Base-by-base conservation (phyloP, 805 yeast genomes). In the Yarrowia keelungensis region DNA sequence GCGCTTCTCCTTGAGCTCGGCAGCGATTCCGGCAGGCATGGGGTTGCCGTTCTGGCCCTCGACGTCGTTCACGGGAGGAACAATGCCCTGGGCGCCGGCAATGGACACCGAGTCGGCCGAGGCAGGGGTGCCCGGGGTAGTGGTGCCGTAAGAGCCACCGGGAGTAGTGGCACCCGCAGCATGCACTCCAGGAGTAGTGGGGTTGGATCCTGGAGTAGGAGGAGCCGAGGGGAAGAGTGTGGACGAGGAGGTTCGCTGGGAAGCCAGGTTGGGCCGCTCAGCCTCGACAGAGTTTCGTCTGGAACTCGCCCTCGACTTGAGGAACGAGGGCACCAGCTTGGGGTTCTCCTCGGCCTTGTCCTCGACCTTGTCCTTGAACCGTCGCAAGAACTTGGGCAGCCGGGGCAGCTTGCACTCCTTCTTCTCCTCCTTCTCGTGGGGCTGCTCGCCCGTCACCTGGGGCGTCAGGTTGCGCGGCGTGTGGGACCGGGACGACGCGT, bases 31-130 rank as follows among this genome's bases (percentile, higher is more conserved):
- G 1, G 51, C 53, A 12, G 66, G 50, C 66, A 45, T 38, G 43
- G 62, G 62, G 43, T 56, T 56, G 36, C 62, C 62, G n/a, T 56
- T 56, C 62, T 26, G 39, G n/a, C 62, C 62, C 22, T 56, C 62
- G 3, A 56, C 15, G 19, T 56, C 62, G 32, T 8, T 26, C 15
- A 5, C 26, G 12, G 46, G 49, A 14, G 42, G 46, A 39, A 15
- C 39, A 2, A 50, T 32, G 14, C 58, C 43, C 5, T 49, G 49
- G 2, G 49, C 15, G 1, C 42, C 51, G 11, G 51, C 19, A 12
- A 59, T n/a, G 32, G 65, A 45, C 12, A 43, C 51, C 15, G 65
- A 59, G 35, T 59, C 65, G 4, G 51, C 65, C 11, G 65, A 59
- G 11, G 22, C 65, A 4, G 65, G 65, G 8, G 65, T 59, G 3